phyloP scores from a whole-genome alignment of 139 green algal genomes.

The Mychonastes homosphaera region DNA sequence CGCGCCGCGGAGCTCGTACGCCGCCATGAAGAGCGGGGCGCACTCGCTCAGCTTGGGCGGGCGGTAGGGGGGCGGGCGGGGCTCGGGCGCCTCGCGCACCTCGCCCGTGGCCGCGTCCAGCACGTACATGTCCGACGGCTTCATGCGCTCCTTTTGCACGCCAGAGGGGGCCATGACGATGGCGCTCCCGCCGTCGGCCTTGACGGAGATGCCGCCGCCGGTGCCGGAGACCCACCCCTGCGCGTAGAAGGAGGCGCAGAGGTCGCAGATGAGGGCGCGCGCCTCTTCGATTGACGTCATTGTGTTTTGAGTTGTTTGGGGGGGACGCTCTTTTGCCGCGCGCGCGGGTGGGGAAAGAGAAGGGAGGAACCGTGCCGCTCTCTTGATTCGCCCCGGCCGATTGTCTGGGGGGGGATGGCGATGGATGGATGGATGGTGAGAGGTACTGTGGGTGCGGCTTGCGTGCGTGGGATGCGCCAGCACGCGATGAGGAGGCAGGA shows the following conservation, averaged over 20 bases:
- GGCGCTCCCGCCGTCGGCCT: constrained; percentile 38
- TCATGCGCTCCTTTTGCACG: constrained; percentile 95
- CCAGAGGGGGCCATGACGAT: constrained; percentile 84
- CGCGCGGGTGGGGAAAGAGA: too few relatives aligned
- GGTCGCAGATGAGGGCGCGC: constrained; percentile 67
- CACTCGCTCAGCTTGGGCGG: constrained; percentile 89
- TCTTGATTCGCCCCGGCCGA: too few relatives aligned
- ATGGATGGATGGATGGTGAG: too few relatives aligned
- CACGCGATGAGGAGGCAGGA: too few relatives aligned
- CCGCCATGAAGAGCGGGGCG: constrained; percentile 78
- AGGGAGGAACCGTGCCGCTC: too few relatives aligned
- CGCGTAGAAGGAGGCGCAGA: constrained; percentile 71
- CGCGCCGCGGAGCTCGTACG: constrained; percentile 76
- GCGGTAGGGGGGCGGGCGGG: constrained; percentile 54
- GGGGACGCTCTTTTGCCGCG: too few relatives aligned
- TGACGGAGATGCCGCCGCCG: constrained; percentile 79
- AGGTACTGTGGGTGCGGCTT: too few relatives aligned
- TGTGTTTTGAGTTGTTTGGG: constrained; percentile 6
- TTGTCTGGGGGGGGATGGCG: too few relatives aligned
- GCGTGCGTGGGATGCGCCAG: too few relatives aligned
- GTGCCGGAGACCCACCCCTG: constrained; percentile 76
- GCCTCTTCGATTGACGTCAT: constrained; percentile 49
- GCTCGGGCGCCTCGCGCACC: constrained; percentile 47
- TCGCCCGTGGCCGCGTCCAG: constrained; percentile 61
- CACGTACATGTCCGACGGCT: constrained; percentile 87